These are phyloP conservation scores for Monosporascus sp. DNA, from an alignment of 2,329 filamentous ascomycete species.

Conservation along the genomic window DNA sequence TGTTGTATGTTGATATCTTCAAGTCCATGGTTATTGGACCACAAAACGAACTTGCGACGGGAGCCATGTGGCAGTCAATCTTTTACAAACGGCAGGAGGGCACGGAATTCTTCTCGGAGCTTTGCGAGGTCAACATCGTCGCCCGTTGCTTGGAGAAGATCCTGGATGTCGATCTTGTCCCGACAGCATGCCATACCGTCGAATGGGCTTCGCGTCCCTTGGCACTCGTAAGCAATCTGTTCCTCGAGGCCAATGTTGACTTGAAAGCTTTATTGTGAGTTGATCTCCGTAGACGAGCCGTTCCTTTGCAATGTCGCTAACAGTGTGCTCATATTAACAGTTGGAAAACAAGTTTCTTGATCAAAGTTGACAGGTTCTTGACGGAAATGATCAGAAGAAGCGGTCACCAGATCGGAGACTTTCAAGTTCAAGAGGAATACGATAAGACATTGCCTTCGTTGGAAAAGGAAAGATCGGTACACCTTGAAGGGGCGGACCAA, in stretches of 20 bases:
- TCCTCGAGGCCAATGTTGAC: constrained; percentile 4
- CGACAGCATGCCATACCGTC: background rate
- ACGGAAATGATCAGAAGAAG: background rate
- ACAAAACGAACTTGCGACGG: constrained; percentile 1
- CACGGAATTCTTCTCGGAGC: constrained; percentile 3
- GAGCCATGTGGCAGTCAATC: constrained; percentile 7
- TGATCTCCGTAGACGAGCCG: background rate
- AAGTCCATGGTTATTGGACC: background rate
- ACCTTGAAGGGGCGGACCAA: no score
- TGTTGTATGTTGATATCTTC: no score
- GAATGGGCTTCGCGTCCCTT: background rate
- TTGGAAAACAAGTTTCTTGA: constrained; percentile 8
- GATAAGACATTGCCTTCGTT: no score
- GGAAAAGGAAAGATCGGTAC: no score
- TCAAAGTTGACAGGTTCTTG: constrained; percentile 4
- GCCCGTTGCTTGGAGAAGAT: constrained; percentile 10
- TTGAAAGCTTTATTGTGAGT: constrained; percentile 8
- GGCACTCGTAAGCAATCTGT: constrained; percentile 6
- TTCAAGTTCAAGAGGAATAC: background rate
- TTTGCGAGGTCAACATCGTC: constrained; percentile 5
- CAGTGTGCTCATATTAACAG: background rate
- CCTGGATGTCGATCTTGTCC: constrained; percentile 8
- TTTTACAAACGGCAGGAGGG: constrained; percentile 3
- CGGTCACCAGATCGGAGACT: background rate
- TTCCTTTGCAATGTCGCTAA: no score